Percentiles rank a stretch among this genome's conserved stretches.
Evolutionary conservation across 2,329 filamentous ascomycete species (phyloP).

Genomic region (Thelonectria rubi): DNA sequence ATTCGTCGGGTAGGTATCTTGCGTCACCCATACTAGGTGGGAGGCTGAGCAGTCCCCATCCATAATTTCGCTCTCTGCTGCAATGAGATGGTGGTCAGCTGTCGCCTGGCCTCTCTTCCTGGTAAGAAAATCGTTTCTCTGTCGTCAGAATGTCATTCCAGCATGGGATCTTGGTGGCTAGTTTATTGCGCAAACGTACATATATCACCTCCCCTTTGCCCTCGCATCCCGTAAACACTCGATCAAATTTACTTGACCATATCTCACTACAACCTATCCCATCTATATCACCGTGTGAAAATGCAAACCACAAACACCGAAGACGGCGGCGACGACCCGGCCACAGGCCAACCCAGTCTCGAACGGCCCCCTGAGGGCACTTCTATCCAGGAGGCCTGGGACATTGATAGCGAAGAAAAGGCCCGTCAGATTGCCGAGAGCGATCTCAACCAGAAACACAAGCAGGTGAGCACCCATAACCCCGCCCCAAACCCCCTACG

Average conservation of each 20-base stretch:
- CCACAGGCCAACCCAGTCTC: neutral
- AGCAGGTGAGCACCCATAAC: neutral
- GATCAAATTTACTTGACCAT: no score
- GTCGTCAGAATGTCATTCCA: neutral
- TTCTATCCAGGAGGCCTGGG: neutral
- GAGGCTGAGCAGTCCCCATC: neutral
- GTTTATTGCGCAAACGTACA: no score
- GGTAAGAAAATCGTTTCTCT: neutral
- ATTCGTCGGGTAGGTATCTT: neutral
- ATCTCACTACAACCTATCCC: no score
- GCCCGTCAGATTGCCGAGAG: neutral
- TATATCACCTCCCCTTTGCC: no score
- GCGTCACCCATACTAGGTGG: neutral
- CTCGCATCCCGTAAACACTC: no score
- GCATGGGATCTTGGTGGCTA: no score
- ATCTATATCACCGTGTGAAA: neutral
- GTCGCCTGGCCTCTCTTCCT: neutral
- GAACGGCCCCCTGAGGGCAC: neutral
- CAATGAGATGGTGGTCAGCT: neutral
- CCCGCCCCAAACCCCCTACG: neutral
- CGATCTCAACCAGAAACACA: constrained; percentile 1
- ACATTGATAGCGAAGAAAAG: neutral
- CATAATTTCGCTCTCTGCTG: neutral
- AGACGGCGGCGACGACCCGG: neutral
- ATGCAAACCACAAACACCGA: neutral